Evolutionary conservation across 257 asterid genomes (phyloP).

Genomic region (Nicotiana paniculata): DNA sequence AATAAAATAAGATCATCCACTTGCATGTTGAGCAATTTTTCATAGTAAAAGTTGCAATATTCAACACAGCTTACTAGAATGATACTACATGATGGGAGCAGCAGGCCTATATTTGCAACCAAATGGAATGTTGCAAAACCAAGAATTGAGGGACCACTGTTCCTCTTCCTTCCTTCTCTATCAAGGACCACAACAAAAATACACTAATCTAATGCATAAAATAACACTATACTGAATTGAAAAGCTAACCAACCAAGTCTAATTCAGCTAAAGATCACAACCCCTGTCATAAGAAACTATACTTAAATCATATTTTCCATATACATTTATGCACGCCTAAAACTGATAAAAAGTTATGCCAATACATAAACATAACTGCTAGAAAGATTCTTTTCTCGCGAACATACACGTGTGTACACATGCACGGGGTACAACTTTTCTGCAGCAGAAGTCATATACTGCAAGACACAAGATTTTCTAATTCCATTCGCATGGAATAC

Average conservation of each 20-base stretch:
- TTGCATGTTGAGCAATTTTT: not conserved
- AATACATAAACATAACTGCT: not conserved
- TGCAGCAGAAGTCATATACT: not conserved
- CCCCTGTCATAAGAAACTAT: not conserved
- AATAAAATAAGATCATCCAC: not conserved
- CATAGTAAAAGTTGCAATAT: too few relatives aligned
- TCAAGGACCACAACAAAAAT: slow-evolving; percentile 1
- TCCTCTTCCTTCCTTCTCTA: not conserved
- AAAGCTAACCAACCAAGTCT: not conserved
- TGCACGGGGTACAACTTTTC: not conserved
- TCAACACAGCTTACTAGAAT: not conserved
- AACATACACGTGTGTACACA: not conserved
- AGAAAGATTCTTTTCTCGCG: not conserved
- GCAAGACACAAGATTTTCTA: not conserved
- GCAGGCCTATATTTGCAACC: not conserved
- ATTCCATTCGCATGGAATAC: not conserved
- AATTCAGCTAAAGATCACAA: not conserved
- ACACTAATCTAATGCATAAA: slow-evolving; percentile 5
- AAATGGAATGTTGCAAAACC: not conserved
- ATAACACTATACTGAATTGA: not conserved
- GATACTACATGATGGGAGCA: slow-evolving; percentile 3
- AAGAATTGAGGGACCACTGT: not conserved
- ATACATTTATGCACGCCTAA: slow-evolving; percentile 7
- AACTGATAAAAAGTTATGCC: not conserved
- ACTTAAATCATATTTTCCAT: not conserved